Conservation (phyloP, 2,329 filamentous ascomycete genomes). For the Diaporthe sp. region DNA sequence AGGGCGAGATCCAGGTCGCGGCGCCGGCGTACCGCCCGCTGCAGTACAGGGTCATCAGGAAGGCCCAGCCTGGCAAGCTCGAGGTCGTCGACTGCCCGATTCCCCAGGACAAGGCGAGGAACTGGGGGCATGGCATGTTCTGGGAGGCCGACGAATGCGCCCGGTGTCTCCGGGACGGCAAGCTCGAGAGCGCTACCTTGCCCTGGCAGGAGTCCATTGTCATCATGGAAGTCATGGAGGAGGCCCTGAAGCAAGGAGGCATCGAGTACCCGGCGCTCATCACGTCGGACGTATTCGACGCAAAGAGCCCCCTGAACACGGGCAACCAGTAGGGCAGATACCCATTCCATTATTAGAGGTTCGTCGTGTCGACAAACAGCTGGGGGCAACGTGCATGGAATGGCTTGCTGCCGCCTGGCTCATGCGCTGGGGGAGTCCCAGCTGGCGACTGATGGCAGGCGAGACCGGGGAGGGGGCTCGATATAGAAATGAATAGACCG, state of each 20-base stretch:
- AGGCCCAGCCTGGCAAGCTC: constrained; percentile 59
- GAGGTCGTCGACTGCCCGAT: constrained; percentile 67
- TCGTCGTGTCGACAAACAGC: constrained; percentile 23
- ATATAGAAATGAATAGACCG: constrained; percentile 24
- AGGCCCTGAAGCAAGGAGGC: constrained; percentile 65
- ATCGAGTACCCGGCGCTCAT: constrained; percentile 68
- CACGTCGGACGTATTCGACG: constrained; percentile 69
- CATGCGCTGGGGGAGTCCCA: not conserved
- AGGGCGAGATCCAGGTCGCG: constrained; percentile 85
- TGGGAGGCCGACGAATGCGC: constrained; percentile 60
- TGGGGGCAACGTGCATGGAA: constrained; percentile 6
- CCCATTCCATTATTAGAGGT: constrained; percentile 7
- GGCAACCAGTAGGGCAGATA: constrained; percentile 49
- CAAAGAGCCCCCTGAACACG: constrained; percentile 72
- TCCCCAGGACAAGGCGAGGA: constrained; percentile 60
- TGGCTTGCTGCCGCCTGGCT: not conserved
- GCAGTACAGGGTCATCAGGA: constrained; percentile 73
- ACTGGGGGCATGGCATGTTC: constrained; percentile 85
- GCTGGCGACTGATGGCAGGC: not conserved
- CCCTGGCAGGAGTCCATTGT: constrained; percentile 82
- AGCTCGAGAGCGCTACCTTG: constrained; percentile 79
- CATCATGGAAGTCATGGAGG: constrained; percentile 83
- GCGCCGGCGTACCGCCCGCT: constrained; percentile 78
- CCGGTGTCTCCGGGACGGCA: constrained; percentile 75
- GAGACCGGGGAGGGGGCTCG: constrained; percentile 7